Percentiles rank a stretch among this genome's conserved stretches.
Conservation (phyloP, 2,329 filamentous ascomycete genomes). For the Lachnellula subtilissima region DNA sequence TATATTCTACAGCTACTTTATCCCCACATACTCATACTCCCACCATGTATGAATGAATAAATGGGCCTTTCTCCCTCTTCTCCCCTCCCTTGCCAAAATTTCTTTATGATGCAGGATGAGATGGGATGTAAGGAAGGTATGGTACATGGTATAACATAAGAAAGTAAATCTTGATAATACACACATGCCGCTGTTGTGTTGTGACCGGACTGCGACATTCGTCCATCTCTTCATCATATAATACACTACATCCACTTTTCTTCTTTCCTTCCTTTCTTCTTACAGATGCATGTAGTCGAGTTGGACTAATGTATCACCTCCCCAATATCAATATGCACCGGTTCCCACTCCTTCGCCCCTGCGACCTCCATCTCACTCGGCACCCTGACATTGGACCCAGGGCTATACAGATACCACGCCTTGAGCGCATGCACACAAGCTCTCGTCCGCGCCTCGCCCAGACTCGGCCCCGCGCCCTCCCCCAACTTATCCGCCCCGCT, state of each 20-base stretch:
- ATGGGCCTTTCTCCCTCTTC: background rate
- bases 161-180: constrained; percentile 2
- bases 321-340: constrained; percentile 52
- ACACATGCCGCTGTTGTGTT: background rate
- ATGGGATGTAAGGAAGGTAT: background rate
- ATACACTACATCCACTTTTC: background rate
- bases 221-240: background rate
- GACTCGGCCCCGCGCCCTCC: constrained; percentile 75
- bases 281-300: background rate
- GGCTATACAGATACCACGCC: constrained; percentile 94
- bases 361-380: constrained; percentile 44
- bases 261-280: background rate
- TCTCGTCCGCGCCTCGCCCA: constrained; percentile 71
- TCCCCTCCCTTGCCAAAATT: background rate
- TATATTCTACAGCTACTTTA: background rate
- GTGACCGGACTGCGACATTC: too few species aligned
- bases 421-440: constrained; percentile 84
- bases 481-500: constrained; percentile 87
- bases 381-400: constrained; percentile 39
- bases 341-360: constrained; percentile 41
- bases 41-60: background rate
- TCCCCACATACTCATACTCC: background rate
- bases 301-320: constrained; percentile 41
- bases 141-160: background rate
- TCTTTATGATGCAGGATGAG: too few species aligned